phyloP scores from a whole-genome alignment of 2,329 filamentous ascomycete species.

The Aspergillus calidoustus region DNA sequence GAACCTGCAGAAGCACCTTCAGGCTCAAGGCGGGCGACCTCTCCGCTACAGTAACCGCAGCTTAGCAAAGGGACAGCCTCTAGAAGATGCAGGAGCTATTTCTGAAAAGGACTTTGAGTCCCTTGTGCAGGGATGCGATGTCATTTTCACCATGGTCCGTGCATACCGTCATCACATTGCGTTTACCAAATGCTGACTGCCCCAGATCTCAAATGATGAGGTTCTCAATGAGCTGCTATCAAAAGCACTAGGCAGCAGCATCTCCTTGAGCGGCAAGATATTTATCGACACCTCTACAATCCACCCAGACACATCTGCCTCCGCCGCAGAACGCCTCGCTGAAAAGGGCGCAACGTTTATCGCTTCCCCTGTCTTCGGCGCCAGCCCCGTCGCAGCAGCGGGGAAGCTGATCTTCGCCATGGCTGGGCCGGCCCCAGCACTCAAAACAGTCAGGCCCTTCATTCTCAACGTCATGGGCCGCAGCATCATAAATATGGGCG shows the following conservation, averaged over 20 bases:
- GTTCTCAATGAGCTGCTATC: neutral
- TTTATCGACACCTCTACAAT: constrained; percentile 58
- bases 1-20: constrained; percentile 54
- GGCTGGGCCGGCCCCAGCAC: constrained; percentile 48
- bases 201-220: neutral
- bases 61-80: neutral
- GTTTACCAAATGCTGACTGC: neutral
- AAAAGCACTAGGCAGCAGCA: too few species aligned
- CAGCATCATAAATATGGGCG: constrained; percentile 48
- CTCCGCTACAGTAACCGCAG: constrained; percentile 43
- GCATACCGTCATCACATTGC: neutral
- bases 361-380: constrained; percentile 57
- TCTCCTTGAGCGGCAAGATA: too few species aligned
- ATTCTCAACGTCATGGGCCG: constrained; percentile 41
- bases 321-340: constrained; percentile 34
- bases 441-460: constrained; percentile 41
- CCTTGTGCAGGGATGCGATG: neutral
- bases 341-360: constrained; percentile 44
- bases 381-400: constrained; percentile 53
- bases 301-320: constrained; percentile 49
- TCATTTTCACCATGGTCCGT: constrained; percentile 9
- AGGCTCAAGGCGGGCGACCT: constrained; percentile 17
- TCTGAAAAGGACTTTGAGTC: neutral
- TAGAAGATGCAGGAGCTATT: neutral
- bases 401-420: constrained; percentile 54